phyloP scores from a whole-genome alignment of 1,139 yeast species.

The Blastobotrys ciferrii region DNA sequence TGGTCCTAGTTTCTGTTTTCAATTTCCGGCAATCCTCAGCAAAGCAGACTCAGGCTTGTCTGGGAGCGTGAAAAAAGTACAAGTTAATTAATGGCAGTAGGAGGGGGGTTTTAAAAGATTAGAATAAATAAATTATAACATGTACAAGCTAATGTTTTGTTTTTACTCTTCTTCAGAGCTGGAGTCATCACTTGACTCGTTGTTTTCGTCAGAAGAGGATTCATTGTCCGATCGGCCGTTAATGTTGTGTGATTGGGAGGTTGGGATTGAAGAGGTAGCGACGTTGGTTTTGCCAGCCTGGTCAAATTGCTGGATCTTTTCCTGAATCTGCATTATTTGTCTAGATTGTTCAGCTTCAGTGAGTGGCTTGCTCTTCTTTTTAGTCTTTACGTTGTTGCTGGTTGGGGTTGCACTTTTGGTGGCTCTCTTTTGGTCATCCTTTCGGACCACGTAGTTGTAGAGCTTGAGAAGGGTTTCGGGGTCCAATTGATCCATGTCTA shows the following conservation, averaged over 20 bases:
- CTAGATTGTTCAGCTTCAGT: constrained; percentile 70
- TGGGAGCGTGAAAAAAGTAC: too few relatives aligned
- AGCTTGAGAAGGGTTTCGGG: constrained; percentile 78
- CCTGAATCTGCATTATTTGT: constrained; percentile 80
- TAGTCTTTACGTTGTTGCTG: constrained; percentile 32
- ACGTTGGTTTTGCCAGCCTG: constrained; percentile 8
- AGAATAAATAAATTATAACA: constrained; percentile 5
- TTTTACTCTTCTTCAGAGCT: constrained; percentile 24
- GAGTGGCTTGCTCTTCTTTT: constrained; percentile 54
- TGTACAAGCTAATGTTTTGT: not conserved
- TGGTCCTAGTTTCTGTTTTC: too few relatives aligned
- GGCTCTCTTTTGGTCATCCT: constrained; percentile 41
- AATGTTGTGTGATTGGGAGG: constrained; percentile 8
- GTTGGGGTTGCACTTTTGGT: constrained; percentile 23
- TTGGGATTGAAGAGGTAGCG: constrained; percentile 10
- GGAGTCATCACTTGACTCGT: constrained; percentile 26
- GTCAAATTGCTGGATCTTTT: constrained; percentile 77
- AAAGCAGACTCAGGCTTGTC: too few relatives aligned
- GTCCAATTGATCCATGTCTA: constrained; percentile 92
- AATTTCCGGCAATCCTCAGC: too few relatives aligned
- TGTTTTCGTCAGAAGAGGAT: constrained; percentile 13
- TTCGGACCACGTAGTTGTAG: constrained; percentile 73
- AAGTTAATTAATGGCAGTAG: too few relatives aligned
- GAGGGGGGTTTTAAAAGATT: too few relatives aligned
- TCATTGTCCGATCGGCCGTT: constrained; percentile 16